Base-by-base conservation (phyloP, 1,139 yeast species). In the Nakaseomyces glabratus region DNA sequence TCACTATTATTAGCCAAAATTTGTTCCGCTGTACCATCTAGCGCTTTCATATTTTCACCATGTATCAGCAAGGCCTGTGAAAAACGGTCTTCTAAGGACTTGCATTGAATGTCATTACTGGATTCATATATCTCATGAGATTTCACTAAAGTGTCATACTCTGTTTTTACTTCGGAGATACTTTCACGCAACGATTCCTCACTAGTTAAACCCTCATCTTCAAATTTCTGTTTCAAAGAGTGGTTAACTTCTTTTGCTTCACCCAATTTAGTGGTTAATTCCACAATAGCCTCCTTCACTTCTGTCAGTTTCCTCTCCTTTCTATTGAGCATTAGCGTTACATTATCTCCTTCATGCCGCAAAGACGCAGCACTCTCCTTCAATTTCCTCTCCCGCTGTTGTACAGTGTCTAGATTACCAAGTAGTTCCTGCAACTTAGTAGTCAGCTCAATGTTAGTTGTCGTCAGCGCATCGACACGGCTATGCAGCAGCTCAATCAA, bases 321-420 rank as follows among this genome's bases (percentile, higher is more conserved):
- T 40, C 88, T 61, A 44, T 69, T 74, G 44, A 78, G 58, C 44
- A 77, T 55, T 0, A 82, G 76, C 45, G 68, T 72, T 28, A 77
- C 64, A 62, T 77, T 76, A 47, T 78, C 82, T 46, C 74, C 75
- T 47, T 79, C 84, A 51, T 77, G 84, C 53, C 76, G 77, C 20
- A 78, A 65, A 6, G 28, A 25, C 3, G 41, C 17, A 7, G 38
- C 20, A 6, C 74, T 82, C 49, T 80, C 88, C 31, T 75, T 68
- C 41, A 73, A 63, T 38, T 71, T 70, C 32, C 75, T 79, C 42
- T 77, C 73, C 50, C 73, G 69, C 39, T 66, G 65, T 36, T 68
- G 58, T 19, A 66, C 56, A 12, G 67, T 57, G 18, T 67, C 63
- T 44, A 66, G 62, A 46, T 76, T 74, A 51, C 71, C 71, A 42